Evolutionary conservation across 371 early-diverging fungal species (phyloP), one percentile per base, ranked within the genome.

Genomic region (Sanchytrium tribonematis): DNA sequence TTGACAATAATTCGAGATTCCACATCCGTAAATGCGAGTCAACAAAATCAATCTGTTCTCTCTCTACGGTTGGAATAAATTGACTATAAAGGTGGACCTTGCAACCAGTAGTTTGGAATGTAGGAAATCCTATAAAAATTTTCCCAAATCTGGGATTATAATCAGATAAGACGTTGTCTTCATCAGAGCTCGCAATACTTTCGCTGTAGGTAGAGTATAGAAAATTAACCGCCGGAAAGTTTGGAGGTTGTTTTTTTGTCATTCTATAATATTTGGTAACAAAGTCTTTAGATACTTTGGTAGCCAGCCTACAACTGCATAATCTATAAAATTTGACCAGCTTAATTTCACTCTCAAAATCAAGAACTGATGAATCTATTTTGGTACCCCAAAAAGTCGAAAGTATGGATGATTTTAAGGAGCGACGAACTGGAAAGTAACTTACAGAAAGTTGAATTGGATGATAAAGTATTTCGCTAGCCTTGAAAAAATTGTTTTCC

Each of bases 21-120:
- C 89, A 93, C 17, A 81, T 73, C 30, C 82, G 83, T 1, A 93
- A 79, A 31, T 83, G 82, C 16, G 84, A 83, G 73, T 93, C 93
- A 16, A 90, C 90, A 78, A 93, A 91, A 72, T 93, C 93, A 66
- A 93, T 83, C 31, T 82, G 82, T 74, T 93, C 93, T 71, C 93
- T 84, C 73, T 93, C 93, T 70, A 83, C 89, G 27, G 90, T 90
- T 1, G 93, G 93, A 71, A 93, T 91, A 69, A 93, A 81, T 5
- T 87, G 85, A 2, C 85, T 88, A 0, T 89, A 89, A 71, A 91
- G 78, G 71, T 88, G 88, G 30, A 83, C 83, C 69, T 83, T 80
- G 73, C 85, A 88, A 1, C 93, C 93, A 0, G 91, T 91, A 0
- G 93, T 91, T 73, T 92, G 90, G 73, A 89, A 88, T 1, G 90